phyloP scores from a whole-genome alignment of 257 asterid species.

The Nicotiana otophora region DNA sequence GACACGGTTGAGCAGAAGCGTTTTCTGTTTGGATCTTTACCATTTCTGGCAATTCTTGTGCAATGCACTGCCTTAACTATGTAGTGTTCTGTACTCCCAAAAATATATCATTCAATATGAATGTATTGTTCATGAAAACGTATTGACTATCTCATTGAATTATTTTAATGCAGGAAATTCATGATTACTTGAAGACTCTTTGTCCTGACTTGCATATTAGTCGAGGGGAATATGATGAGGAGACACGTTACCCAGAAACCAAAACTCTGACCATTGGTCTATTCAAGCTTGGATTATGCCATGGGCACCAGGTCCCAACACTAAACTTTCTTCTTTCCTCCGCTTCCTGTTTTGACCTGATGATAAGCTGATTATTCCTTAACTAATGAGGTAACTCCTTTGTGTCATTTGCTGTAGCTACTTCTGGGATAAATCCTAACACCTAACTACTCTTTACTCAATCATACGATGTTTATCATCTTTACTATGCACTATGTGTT shows the following conservation, averaged over 20 bases:
- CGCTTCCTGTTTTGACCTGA: not conserved
- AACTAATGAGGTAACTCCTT: not conserved
- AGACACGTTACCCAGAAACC: conserved; percentile 79
- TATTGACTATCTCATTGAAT: not conserved
- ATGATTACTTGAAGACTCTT: conserved; percentile 80
- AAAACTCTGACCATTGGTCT: conserved; percentile 88
- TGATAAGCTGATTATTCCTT: no score
- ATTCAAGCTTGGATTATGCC: conserved; percentile 92
- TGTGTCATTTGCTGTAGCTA: no score
- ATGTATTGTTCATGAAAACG: not conserved
- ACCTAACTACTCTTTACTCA: not conserved
- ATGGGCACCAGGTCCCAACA: conserved; percentile 83
- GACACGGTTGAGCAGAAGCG: no score
- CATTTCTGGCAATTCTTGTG: no score
- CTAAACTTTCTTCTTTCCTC: not conserved
- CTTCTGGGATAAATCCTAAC: not conserved
- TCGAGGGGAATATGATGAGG: conserved; percentile 93
- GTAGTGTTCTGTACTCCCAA: no score
- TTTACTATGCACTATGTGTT: not conserved
- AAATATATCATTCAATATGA: no score
- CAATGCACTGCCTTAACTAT: no score
- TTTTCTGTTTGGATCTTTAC: no score
- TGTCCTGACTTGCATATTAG: conserved; percentile 86
- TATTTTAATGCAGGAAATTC: conserved; percentile 64
- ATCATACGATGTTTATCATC: not conserved